phyloP scores from a whole-genome alignment of 2,329 filamentous ascomycete genomes.

The Nannizzia gypsea region DNA sequence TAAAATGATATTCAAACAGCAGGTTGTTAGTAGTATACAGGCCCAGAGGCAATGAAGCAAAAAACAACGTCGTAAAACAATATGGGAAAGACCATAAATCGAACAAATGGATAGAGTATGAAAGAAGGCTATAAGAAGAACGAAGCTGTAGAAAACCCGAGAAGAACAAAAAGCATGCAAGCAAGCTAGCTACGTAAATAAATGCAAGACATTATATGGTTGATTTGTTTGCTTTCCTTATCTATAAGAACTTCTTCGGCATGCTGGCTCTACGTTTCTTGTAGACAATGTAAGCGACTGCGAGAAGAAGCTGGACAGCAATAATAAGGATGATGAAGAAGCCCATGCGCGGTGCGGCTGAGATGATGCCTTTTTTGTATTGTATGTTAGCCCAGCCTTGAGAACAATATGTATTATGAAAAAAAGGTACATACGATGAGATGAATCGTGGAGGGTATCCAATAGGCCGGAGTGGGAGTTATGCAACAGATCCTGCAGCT shows the following conservation, averaged over 20 bases:
- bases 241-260: slow-evolving; percentile 84
- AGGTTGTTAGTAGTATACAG: background rate
- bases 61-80: background rate
- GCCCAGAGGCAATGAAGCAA: background rate
- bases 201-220: background rate
- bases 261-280: slow-evolving; percentile 62
- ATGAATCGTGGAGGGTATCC: slow-evolving; percentile 41
- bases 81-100: background rate
- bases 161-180: background rate
- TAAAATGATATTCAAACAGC: background rate
- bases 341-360: slow-evolving; percentile 46
- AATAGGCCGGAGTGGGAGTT: slow-evolving; percentile 43
- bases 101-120: background rate
- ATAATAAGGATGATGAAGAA: slow-evolving; percentile 60
- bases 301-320: slow-evolving; percentile 60
- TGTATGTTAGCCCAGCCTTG: slow-evolving; percentile 14
- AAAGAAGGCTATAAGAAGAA: background rate
- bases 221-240: background rate
- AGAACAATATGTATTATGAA: background rate
- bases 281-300: slow-evolving; percentile 60
- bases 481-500: slow-evolving; percentile 43
- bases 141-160: background rate
- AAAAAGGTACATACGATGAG: slow-evolving; percentile 34
- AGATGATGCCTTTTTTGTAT: slow-evolving; percentile 36
- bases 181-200: background rate